phyloP scores from a whole-genome alignment of 768 basidiomycete species.

The Suillus subalutaceus region DNA sequence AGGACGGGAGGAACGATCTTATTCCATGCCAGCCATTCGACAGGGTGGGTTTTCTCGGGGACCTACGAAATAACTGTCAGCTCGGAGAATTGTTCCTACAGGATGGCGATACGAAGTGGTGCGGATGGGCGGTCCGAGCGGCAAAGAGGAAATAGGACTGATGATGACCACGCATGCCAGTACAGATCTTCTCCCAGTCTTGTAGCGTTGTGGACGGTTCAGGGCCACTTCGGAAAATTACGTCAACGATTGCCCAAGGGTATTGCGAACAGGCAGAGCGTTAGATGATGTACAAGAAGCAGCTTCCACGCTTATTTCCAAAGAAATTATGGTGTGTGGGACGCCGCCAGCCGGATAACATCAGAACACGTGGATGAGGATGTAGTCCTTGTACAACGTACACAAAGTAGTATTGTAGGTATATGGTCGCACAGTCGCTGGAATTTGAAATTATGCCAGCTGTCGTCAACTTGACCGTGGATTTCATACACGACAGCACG shows the following conservation, averaged over 20 bases:
- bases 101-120: neutral
- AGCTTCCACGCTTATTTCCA: neutral
- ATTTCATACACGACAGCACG: neutral
- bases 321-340: neutral
- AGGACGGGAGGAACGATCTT: neutral
- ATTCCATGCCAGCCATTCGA: neutral
- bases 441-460: constrained; percentile 6
- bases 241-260: neutral
- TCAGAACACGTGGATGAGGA: neutral
- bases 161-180: neutral
- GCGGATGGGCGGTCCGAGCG: neutral
- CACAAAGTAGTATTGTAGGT: neutral
- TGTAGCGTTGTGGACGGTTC: neutral
- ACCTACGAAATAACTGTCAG: neutral
- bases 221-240: neutral
- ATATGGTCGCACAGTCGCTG: neutral
- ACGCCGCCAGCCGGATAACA: neutral
- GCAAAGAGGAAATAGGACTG: neutral
- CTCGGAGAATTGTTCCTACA: neutral
- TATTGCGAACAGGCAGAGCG: neutral
- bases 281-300: neutral
- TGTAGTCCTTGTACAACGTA: neutral
- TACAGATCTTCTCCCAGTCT: neutral
- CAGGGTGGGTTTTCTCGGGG: neutral
- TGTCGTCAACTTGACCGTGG: neutral